Evolutionary conservation across 768 basidiomycete genomes (phyloP).

Genomic region (Pleurotus tuoliensis): DNA sequence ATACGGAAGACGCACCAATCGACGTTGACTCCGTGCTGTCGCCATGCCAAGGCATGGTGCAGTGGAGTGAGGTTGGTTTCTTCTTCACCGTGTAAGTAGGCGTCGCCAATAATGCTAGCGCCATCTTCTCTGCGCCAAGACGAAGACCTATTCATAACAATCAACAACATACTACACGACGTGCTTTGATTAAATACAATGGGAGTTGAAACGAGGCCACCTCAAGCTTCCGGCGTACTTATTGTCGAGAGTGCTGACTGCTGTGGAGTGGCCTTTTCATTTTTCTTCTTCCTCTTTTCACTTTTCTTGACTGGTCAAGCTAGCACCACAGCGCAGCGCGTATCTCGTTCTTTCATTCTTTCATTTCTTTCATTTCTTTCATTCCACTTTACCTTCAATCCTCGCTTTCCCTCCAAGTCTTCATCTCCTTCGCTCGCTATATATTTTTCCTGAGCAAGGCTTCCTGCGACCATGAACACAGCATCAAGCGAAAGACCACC

Average conservation of each 20-base stretch:
- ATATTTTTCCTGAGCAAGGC: conserved; percentile 5
- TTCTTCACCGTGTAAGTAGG: background rate
- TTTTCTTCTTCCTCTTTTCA: background rate
- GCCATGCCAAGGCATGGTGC: conserved; percentile 6
- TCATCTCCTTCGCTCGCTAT: background rate
- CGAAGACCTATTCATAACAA: background rate
- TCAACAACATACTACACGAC: background rate
- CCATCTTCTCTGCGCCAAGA: conserved; percentile 6
- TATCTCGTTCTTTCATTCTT: no score
- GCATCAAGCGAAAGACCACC: conserved; percentile 8
- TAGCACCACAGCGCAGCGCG: background rate
- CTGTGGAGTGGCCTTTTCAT: background rate
- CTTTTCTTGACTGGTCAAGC: background rate
- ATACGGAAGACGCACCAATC: background rate
- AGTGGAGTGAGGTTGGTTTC: background rate
- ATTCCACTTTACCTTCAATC: background rate
- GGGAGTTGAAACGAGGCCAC: background rate
- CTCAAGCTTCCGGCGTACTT: background rate
- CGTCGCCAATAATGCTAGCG: background rate
- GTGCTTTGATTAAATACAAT: conserved; percentile 9
- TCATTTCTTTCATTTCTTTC: no score
- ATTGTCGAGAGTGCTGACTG: background rate
- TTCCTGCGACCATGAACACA: background rate
- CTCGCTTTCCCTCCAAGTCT: background rate
- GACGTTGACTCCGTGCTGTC: background rate